Base-by-base conservation (phyloP, 106 monocot genomes). In the Acorus calamus region DNA sequence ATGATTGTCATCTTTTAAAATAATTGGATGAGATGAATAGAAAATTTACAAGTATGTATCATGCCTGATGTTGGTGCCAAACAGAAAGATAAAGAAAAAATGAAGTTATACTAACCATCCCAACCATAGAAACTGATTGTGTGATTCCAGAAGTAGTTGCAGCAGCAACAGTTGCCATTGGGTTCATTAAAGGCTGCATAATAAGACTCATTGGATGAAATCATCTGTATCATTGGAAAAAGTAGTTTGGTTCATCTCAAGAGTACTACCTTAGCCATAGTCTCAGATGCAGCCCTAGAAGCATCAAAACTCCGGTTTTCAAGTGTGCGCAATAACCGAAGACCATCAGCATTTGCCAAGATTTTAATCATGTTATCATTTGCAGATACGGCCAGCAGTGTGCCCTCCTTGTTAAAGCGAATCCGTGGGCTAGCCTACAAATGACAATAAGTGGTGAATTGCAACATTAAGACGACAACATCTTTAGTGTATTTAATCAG, bases 371-470 rank as follows among this genome's bases (percentile, higher is more conserved):
- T 78, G 69, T 89, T 89, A 55, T 89, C 86, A 69, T 64, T 71
- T 49, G 93, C 83, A 49, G 93, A 86, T 55, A 89, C 89, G 44
- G 88, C 89, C 65, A 93, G 59, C 44, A 93, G 58, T 49, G 80
- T 74, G 8, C 93, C 93, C 57, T 89, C 86, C 66, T 88, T 93
- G 70, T 82, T 86, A 49, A 89, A 89, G 55, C 93, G 77, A 57
- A 93, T 76, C 51, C 76, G 63, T 56, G 93, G 93, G 57, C 78
- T 80, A 45, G 85, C 85, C 93, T 93, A 59, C 11, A 62, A 60
- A 52, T 55, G 11, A 51, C 3, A 55, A n/a, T 11, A n/a, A 42
- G 53, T 42, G 14, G 0, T 52, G 41, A 12, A 50, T 8, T 6
- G 11, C 7, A 62, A 14, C 11, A 14, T 11, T 55, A 11, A 7